Conservation (phyloP, 768 basidiomycete species). For the Auricularia sp. region DNA sequence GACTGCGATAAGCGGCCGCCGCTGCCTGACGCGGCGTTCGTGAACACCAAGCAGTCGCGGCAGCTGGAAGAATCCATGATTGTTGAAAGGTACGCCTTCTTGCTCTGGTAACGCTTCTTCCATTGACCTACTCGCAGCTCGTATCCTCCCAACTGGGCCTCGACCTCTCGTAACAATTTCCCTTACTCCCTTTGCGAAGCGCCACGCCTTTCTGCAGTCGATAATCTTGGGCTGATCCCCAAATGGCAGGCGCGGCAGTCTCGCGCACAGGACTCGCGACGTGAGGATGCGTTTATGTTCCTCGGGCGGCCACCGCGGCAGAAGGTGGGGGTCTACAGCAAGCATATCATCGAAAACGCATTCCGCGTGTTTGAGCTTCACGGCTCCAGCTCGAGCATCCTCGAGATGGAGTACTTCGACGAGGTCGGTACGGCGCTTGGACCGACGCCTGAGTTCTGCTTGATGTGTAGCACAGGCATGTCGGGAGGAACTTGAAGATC, state of each 20-base stretch:
- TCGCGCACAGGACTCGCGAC: constrained; percentile 67
- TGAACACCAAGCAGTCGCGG: constrained; percentile 93
- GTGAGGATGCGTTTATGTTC: constrained; percentile 87
- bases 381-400: constrained; percentile 83
- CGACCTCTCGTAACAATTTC: constrained; percentile 91
- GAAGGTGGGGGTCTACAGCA: constrained; percentile 92
- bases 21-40: constrained; percentile 74
- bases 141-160: constrained; percentile 97
- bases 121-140: no score
- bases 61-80: constrained; percentile 99
- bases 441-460: constrained; percentile 96
- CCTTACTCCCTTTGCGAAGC: constrained; percentile 98
- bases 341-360: constrained; percentile 89
- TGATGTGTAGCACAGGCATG: constrained; percentile 95
- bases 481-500: constrained; percentile 72
- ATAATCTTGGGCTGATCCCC: constrained; percentile 96
- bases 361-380: constrained; percentile 96
- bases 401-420: constrained; percentile 98
- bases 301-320: constrained; percentile 87
- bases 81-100: constrained; percentile 53
- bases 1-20: constrained; percentile 34
- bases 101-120: no score
- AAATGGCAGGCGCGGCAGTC: constrained; percentile 80
- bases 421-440: constrained; percentile 99
- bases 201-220: constrained; percentile 93